A percentile compares a stretch with the other conserved stretches of the same genome.
phyloP scores from a whole-genome alignment of 352 stramenopile species.

The Pythium periplocum region DNA sequence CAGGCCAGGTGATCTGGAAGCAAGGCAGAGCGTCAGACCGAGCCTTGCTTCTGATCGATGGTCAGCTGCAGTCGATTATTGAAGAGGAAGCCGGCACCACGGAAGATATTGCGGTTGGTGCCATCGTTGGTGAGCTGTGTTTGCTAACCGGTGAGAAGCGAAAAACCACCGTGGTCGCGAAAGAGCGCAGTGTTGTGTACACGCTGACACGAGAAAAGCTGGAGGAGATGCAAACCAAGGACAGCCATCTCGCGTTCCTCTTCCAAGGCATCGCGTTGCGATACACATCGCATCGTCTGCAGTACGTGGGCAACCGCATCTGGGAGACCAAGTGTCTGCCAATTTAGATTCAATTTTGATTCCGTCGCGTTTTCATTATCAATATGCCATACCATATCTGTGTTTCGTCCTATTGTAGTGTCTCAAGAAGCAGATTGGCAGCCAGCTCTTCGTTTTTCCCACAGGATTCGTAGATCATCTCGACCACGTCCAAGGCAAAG shows the following conservation, averaged over 20 bases:
- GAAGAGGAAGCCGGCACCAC: conserved; percentile 79
- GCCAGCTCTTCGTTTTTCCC: conserved; percentile 44
- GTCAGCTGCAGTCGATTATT: conserved; percentile 56
- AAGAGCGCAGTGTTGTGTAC: conserved; percentile 57
- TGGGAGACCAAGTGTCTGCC: conserved; percentile 82
- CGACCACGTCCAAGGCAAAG: conserved; percentile 45
- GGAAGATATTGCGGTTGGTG: conserved; percentile 61
- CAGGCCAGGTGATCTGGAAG: conserved; percentile 59
- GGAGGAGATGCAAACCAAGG: conserved; percentile 52
- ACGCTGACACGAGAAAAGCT: conserved; percentile 53
- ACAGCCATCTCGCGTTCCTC: conserved; percentile 64
- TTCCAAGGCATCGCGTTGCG: conserved; percentile 71
- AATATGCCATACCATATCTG: not conserved
- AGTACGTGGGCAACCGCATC: conserved; percentile 82
- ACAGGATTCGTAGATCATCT: conserved; percentile 58
- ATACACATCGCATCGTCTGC: conserved; percentile 69
- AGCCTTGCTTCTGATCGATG: conserved; percentile 57
- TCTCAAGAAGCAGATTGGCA: conserved; percentile 52
- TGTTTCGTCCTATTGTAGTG: conserved; percentile 23
- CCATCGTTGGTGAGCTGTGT: conserved; percentile 73
- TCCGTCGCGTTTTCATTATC: conserved; percentile 1
- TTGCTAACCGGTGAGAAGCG: conserved; percentile 76
- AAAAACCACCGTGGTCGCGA: conserved; percentile 69
- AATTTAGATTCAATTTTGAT: conserved; percentile 26
- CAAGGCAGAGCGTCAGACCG: conserved; percentile 54